These are phyloP conservation scores for Penicillium olsonii DNA, from an alignment of 2,329 filamentous ascomycete species.

Conservation along the genomic window DNA sequence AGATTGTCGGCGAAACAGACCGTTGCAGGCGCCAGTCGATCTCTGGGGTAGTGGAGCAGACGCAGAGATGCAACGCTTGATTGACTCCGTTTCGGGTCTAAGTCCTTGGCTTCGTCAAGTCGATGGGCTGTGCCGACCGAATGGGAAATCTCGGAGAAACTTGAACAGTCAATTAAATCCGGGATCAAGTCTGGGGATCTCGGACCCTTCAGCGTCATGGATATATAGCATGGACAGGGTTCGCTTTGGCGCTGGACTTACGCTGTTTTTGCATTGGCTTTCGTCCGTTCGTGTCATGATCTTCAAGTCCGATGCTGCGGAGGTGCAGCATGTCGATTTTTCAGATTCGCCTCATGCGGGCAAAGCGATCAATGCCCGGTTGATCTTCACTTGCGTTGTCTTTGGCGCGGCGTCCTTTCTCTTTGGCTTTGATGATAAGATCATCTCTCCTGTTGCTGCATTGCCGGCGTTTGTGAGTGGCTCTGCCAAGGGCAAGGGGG, in stretches of 20 bases:
- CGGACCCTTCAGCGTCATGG: neutral
- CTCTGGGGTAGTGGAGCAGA: neutral
- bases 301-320: constrained; percentile 2
- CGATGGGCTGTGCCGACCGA: neutral
- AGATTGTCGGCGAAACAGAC: constrained; percentile 23
- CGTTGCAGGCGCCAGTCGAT: neutral
- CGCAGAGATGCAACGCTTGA: neutral
- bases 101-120: neutral
- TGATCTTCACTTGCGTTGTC: constrained; percentile 30
- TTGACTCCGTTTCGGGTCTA: neutral
- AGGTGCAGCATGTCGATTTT: constrained; percentile 26
- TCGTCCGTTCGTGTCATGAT: constrained; percentile 8
- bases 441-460: constrained; percentile 35
- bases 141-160: constrained; percentile 24
- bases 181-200: constrained; percentile 5
- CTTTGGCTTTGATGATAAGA: constrained; percentile 37
- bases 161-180: constrained; percentile 5
- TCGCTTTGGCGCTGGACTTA: neutral
- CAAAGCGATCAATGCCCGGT: constrained; percentile 25
- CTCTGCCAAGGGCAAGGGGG: neutral
- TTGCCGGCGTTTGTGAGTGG: constrained; percentile 29
- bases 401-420: constrained; percentile 35
- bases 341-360: neutral
- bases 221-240: neutral
- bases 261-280: constrained; percentile 9